A percentile compares a stretch with the other conserved stretches of the same genome.
Conservation (phyloP, 78 protist genomes). For the Polysphondylium violaceum region DNA sequence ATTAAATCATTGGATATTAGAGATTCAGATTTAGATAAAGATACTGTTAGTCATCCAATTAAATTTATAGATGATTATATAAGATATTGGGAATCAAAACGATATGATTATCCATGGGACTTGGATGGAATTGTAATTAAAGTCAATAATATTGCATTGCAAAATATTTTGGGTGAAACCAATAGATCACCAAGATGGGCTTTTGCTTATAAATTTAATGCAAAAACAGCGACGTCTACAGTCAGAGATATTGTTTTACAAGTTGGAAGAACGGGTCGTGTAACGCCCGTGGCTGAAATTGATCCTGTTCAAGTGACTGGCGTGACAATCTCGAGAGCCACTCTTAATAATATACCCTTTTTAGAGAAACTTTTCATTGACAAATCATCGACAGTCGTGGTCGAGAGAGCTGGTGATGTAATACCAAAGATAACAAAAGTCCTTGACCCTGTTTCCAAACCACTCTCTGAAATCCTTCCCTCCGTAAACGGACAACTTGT, state of each 20-base stretch:
- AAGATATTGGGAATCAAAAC: conserved; percentile 18
- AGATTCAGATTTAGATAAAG: not conserved
- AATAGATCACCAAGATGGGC: conserved; percentile 82
- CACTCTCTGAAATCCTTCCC: not conserved
- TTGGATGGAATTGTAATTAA: conserved; percentile 79
- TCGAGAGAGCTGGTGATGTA: conserved; percentile 67
- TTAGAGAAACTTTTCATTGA: conserved; percentile 2
- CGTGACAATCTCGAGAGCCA: conserved; percentile 65
- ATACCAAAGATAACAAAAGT: conserved; percentile 52
- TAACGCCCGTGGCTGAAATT: conserved; percentile 57
- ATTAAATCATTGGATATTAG: not conserved
- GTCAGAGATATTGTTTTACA: conserved; percentile 14
- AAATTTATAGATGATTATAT: conserved; percentile 13
- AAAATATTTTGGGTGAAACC: conserved; percentile 14
- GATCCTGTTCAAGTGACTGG: conserved; percentile 64
- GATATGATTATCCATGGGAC: conserved; percentile 30
- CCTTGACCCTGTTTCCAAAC: not conserved
- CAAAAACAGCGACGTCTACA: not conserved
- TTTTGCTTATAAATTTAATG: conserved; percentile 72
- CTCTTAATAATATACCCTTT: conserved; percentile 47
- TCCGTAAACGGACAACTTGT: not conserved
- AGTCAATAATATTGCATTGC: conserved; percentile 16
- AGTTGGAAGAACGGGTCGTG: conserved; percentile 63
- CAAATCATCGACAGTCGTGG: conserved; percentile 9
- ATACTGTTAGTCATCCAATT: not conserved